A percentile compares a stretch with the other conserved stretches of the same genome.
Conservation (phyloP, 495 filamentous ascomycete species). For the Hyaloscypha bicolor region DNA sequence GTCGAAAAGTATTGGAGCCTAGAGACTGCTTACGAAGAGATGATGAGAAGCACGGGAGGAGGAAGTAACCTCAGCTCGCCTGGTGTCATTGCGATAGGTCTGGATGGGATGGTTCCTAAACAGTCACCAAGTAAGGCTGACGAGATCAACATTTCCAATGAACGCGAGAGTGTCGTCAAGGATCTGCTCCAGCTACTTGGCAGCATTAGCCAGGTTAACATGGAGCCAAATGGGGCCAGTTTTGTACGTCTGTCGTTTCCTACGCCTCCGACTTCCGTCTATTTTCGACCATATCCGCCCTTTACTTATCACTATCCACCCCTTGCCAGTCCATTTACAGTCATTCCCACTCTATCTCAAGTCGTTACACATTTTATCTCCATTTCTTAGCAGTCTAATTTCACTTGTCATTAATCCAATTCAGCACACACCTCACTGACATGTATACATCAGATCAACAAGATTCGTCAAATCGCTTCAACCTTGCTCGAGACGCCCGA, state of each 20-base stretch:
- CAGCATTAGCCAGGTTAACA: slow-evolving; percentile 74
- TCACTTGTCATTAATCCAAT: neutral
- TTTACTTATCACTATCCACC: neutral
- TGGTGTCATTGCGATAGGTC: slow-evolving; percentile 20
- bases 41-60: slow-evolving; percentile 62
- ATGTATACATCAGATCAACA: slow-evolving; percentile 46
- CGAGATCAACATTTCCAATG: slow-evolving; percentile 59
- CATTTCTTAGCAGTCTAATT: neutral
- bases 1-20: slow-evolving; percentile 71
- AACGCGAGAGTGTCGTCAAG: slow-evolving; percentile 75
- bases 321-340: neutral
- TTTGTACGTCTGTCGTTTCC: slow-evolving; percentile 41
- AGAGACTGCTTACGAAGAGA: slow-evolving; percentile 62
- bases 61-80: slow-evolving; percentile 12
- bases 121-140: slow-evolving; percentile 39
- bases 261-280: neutral
- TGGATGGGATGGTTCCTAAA: slow-evolving; percentile 31
- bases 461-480: slow-evolving; percentile 75
- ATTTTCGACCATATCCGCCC: neutral
- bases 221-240: slow-evolving; percentile 78
- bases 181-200: slow-evolving; percentile 69
- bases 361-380: neutral
- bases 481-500: slow-evolving; percentile 68
- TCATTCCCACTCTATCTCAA: no score
- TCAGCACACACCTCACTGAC: neutral